Evolutionary conservation across 2,329 filamentous ascomycete genomes (phyloP), one percentile per base, ranked within the genome.

Genomic region (Blastomyces percursus): DNA sequence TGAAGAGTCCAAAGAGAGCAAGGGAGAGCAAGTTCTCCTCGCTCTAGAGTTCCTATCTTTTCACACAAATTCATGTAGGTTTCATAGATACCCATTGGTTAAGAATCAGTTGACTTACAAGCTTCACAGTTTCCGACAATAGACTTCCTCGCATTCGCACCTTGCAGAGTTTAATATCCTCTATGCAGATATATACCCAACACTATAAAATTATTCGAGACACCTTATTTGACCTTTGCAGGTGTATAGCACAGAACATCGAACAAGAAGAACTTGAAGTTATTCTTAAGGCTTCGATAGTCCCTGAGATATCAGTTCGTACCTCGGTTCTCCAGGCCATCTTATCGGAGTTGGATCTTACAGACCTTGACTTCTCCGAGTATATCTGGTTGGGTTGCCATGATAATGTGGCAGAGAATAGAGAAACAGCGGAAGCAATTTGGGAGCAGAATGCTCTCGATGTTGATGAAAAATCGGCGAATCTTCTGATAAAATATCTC

Each of bases 191-290:
- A 64, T 96, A 96, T 73, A 88, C 86, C 54, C 91, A 96, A 71
- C 94, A 99, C 75, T 96, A 96, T 79, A 96, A 96, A 76, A 80
- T 92, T 63, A 86, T 96, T 76, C 96, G 93, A 74, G 94, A 99
- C 75, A 96, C 91, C 70, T 84, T 99, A 66, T 82, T 88, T 61
- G 91, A 97, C 73, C 83, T 95, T 67, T 90, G 90, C 70, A 86
- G 91, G 64, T 92, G 88, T 66, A 82, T 97, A 60, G 88, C 93
- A 2, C 86, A 89, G 2, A 96, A 91, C 69, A 91, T 96, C 67
- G 86, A 75, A 62, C 73, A 80, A 3, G 76, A 82, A 1, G 95
- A 99, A 76, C 86, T 94, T 62, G 77, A 80, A 12, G 84, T 90
- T 19, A 82, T 97, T n/a, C 83, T 91, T 12, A 83, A 85, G 65